A percentile compares a stretch with the other conserved stretches of the same genome.
These are phyloP conservation scores for Euptelea pleiosperma DNA, from an alignment of 164 flowering plant genomes.

Conservation along the genomic window DNA sequence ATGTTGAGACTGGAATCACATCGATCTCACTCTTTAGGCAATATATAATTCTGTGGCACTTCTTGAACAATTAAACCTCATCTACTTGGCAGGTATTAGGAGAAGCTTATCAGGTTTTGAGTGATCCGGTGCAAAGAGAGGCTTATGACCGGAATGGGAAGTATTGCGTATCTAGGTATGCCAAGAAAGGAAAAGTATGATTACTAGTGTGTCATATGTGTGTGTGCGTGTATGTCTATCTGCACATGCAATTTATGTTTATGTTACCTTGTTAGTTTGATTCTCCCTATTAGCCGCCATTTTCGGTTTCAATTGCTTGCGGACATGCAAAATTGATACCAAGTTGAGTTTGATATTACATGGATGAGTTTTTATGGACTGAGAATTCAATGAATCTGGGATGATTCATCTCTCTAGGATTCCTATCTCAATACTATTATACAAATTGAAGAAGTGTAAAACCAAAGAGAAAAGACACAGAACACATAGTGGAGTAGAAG, in stretches of 20 bases:
- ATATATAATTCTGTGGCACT: no score
- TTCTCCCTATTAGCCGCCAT: not conserved
- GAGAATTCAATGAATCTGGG: not conserved
- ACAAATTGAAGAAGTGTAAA: no score
- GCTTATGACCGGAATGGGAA: conserved; percentile 83
- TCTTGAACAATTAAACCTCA: not conserved
- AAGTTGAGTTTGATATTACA: not conserved
- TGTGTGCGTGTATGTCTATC: no score
- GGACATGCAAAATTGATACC: not conserved
- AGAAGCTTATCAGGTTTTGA: conserved; percentile 92
- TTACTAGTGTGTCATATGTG: no score
- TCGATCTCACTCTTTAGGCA: no score
- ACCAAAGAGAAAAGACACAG: no score
- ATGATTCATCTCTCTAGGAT: no score
- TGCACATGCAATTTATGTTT: not conserved
- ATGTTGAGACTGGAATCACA: not conserved
- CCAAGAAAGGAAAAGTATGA: not conserved
- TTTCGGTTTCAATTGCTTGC: not conserved
- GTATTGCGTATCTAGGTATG: conserved; percentile 59
- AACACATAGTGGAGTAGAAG: no score
- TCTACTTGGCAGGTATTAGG: conserved; percentile 56
- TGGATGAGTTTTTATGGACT: not conserved
- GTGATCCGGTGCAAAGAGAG: conserved; percentile 82
- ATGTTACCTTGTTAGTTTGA: not conserved
- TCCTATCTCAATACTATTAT: no score